Evolutionary conservation across 2,329 filamentous ascomycete genomes (phyloP).

Genomic region (Thielaviopsis populi): DNA sequence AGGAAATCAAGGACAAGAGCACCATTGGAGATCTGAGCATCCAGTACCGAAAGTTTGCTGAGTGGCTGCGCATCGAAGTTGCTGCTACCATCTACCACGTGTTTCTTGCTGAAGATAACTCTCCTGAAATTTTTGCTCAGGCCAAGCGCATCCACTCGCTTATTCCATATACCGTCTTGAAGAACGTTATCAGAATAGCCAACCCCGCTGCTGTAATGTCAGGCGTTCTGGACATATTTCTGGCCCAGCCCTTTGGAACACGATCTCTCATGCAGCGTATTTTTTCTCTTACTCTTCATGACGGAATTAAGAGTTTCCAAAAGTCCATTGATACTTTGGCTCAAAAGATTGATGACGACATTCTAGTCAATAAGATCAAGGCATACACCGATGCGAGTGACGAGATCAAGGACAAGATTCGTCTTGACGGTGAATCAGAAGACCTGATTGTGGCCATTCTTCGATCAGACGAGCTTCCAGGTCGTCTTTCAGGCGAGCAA

Average conservation of each 20-base stretch:
- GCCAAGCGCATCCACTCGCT: slow-evolving; percentile 87
- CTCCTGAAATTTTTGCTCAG: slow-evolving; percentile 87
- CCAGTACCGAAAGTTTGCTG: slow-evolving; percentile 94
- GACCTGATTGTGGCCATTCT: slow-evolving; percentile 79
- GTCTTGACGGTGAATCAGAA: slow-evolving; percentile 52
- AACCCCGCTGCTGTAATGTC: slow-evolving; percentile 97
- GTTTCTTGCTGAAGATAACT: slow-evolving; percentile 96
- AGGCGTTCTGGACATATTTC: slow-evolving; percentile 84
- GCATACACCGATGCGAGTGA: slow-evolving; percentile 64
- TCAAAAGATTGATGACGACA: slow-evolving; percentile 63
- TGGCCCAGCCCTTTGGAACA: slow-evolving; percentile 85
- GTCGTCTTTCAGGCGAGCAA: slow-evolving; percentile 59
- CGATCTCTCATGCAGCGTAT: slow-evolving; percentile 87
- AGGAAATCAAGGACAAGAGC: slow-evolving; percentile 81
- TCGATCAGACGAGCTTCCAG: slow-evolving; percentile 54
- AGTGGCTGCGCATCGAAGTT: slow-evolving; percentile 94
- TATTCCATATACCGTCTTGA: slow-evolving; percentile 81
- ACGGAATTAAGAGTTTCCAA: slow-evolving; percentile 77
- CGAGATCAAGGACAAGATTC: slow-evolving; percentile 55
- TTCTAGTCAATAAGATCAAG: slow-evolving; percentile 68
- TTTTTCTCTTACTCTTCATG: slow-evolving; percentile 78
- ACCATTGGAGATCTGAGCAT: slow-evolving; percentile 78
- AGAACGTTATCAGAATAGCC: slow-evolving; percentile 91
- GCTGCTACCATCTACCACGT: slow-evolving; percentile 93
- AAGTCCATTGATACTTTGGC: slow-evolving; percentile 68